Evolutionary conservation across 768 basidiomycete species (phyloP), one percentile per base, ranked within the genome.

Genomic region (Strobilomyces echinocephalus): DNA sequence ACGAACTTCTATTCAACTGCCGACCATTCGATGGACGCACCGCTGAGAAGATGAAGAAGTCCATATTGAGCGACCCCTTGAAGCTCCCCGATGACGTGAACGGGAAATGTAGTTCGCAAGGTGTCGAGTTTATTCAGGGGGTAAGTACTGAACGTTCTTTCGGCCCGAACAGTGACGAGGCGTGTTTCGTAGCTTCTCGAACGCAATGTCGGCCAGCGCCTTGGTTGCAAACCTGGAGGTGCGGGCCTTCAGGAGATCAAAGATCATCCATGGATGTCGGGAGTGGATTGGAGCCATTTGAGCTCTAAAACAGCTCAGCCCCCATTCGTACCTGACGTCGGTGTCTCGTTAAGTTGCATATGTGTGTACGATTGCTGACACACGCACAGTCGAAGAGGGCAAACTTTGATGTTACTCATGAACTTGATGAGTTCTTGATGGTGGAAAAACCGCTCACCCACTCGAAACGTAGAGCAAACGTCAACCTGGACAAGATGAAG

Each of bases 381-480:
- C 20, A 11, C 18, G 20, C 33, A 26, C 65, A 99, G 95, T 84
- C 88, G 71, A 94, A 95, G 68, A 87, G 87, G 71, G 91, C 94
- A n/a, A 98, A 99, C 70, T 99, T 98, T 70, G 95, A 99, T 66
- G 87, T 97, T 35, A 85, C 92, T 34, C 94, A 98, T 65, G 97
- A 98, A 74, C 81, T 99, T 10, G 95, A 99, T 67, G 97, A 99
- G 69, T 88, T 98, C 63, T 71, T 99, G 64, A 83, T 98, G 80
- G 95, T 95, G 49, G 95, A 98, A 73, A 97, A 97, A 68, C 95
- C 95, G n/a, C 74, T 98, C 51, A 97, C 92, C 52, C 93, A 95
- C 57, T 78, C 88, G 42, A 97, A 93, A 70, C 85, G 97, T 34
- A 98, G 95, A 66, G 84, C 82, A 31, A 89, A 92, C 59, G 76